A percentile compares a stretch with the other conserved stretches of the same genome.
These are phyloP conservation scores for Candida endomychidarum DNA, from an alignment of 805 yeast species.

Conservation along the genomic window DNA sequence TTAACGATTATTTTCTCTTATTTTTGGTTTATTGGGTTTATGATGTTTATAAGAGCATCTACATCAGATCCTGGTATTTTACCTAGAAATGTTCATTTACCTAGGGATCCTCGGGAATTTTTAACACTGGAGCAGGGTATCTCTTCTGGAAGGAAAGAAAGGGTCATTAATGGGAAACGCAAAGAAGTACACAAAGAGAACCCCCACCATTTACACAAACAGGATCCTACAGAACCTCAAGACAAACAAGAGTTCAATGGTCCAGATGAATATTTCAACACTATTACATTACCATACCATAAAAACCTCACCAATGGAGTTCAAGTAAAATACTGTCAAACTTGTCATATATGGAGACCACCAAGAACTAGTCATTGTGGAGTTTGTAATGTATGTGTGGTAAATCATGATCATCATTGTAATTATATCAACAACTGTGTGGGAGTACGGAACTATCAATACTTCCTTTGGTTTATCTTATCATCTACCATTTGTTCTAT, in stretches of 20 bases:
- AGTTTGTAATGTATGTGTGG: constrained; percentile 63
- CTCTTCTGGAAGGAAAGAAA: neutral
- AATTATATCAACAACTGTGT: constrained; percentile 53
- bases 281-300: constrained; percentile 49
- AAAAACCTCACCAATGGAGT: constrained; percentile 32
- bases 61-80: constrained; percentile 68
- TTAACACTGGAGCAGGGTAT: too few relatives aligned
- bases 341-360: constrained; percentile 64
- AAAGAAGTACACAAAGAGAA: too few relatives aligned
- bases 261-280: constrained; percentile 62
- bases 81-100: constrained; percentile 66
- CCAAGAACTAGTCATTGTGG: constrained; percentile 71
- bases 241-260: constrained; percentile 13
- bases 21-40: constrained; percentile 50
- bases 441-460: constrained; percentile 38
- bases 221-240: neutral
- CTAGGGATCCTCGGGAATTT: too few relatives aligned
- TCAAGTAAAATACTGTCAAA: constrained; percentile 53
- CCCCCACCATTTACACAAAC: too few relatives aligned
- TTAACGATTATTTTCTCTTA: constrained; percentile 58
- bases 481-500: constrained; percentile 21
- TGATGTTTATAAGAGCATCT: constrained; percentile 53
- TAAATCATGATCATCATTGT: constrained; percentile 74
- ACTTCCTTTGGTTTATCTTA: constrained; percentile 34
- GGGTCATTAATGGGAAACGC: too few relatives aligned